Evolutionary conservation across 2,329 filamentous ascomycete genomes (phyloP).

Genomic region (Pseudogymnoascus sp.): DNA sequence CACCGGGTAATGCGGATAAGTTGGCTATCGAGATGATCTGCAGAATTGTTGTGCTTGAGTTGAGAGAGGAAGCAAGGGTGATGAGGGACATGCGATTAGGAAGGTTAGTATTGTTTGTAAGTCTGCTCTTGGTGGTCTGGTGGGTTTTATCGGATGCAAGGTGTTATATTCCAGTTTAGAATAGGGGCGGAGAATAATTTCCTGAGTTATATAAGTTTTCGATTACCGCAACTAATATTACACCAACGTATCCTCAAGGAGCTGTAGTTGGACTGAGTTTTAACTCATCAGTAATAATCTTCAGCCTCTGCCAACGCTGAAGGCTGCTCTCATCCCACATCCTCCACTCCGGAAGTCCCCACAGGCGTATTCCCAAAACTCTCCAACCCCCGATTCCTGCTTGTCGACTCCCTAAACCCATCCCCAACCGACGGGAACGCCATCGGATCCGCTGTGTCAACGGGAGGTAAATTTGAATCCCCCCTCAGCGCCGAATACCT

Average conservation of each 20-base stretch:
- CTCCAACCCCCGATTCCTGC: slow-evolving; percentile 27
- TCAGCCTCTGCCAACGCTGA: too few species aligned
- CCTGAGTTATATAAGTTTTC: background rate
- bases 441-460: background rate
- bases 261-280: too few species aligned
- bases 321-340: slow-evolving; percentile 20
- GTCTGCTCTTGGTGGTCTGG: background rate
- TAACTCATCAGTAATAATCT: too few species aligned
- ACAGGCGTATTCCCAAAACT: slow-evolving; percentile 32
- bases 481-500: slow-evolving; percentile 52
- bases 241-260: background rate
- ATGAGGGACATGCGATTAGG: background rate
- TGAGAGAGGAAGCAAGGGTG: background rate
- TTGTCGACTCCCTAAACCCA: background rate
- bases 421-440: background rate
- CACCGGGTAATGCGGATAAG: background rate
- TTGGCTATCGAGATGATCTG: background rate
- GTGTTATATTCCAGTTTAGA: background rate
- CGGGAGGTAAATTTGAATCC: slow-evolving; percentile 16
- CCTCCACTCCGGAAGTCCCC: slow-evolving; percentile 21
- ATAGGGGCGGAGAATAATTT: background rate
- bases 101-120: background rate
- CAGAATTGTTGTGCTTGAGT: background rate
- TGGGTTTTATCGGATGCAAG: background rate
- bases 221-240: slow-evolving; percentile 15